Base-by-base conservation (phyloP, 208 protist species). In the Trypanosoma scelopori region DNA sequence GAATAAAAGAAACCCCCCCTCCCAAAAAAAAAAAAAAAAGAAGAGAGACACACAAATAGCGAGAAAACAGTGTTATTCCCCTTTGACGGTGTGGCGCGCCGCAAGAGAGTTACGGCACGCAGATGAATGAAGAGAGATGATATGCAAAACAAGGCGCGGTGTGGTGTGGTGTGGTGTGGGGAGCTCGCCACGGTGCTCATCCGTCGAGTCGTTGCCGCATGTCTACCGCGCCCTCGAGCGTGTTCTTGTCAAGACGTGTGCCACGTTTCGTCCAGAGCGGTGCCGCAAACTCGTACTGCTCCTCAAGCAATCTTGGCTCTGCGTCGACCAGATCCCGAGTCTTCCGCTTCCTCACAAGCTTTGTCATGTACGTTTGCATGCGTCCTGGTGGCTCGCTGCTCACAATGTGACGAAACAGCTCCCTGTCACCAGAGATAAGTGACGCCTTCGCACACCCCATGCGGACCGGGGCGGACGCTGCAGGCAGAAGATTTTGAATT, bases 401-500 rank as follows among this genome's bases (percentile, higher is more conserved):
- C 16, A 96, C 91, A 63, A 96, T 93, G 16, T 71, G 67, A 12
- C 86, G 84, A 53, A 96, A 94, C 15, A 96, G 78, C 37, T 75
- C 88, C 20, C 86, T 77, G 32, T 96, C 85, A 0, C 88, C 91
- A 16, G 86, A 79, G 56, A 93, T 93, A 59, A 96, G 78, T 15
- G 91, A 84, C 18, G 91, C 91, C 81, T 96, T 96, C 18, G 91
- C 91, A 66, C 91, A 96, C 35, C 91, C 91, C 87, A 94, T 92
- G 12, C 91, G 91, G 22, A 96, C 83, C n/a, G 91, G 79, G 2
- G 85, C 81, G 6, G 70, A 63, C 15, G 82, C 79, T 5, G 49
- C 48, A 5, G 74, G 74, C 49, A 92, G 74, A 62, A 93, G 32
- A 49, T 71, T 55, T 49, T 65, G 27, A n/a, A 94, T 83, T 22